Percentiles rank a stretch among this genome's conserved stretches.
Evolutionary conservation across 2,329 filamentous ascomycete genomes (phyloP).

Genomic region (Arthroderma sp.): DNA sequence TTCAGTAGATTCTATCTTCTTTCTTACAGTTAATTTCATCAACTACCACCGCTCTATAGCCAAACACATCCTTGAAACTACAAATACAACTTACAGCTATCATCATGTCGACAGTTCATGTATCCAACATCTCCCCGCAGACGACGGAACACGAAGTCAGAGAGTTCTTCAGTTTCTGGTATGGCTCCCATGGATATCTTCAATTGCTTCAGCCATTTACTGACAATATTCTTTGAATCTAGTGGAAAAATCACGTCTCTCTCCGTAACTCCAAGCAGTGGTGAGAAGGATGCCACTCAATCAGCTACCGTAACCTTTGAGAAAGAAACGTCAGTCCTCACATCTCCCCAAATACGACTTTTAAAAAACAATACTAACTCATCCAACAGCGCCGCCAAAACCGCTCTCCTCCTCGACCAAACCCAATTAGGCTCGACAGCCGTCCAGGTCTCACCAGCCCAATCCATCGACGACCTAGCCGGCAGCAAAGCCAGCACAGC

Average conservation of each 20-base stretch:
- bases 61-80: background rate
- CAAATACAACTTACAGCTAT: background rate
- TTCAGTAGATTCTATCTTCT: too few relatives aligned
- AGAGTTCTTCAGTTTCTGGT: slow-evolving; percentile 97
- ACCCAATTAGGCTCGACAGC: slow-evolving; percentile 69
- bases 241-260: slow-evolving; percentile 86
- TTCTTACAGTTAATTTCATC: too few relatives aligned
- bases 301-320: slow-evolving; percentile 90
- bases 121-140: slow-evolving; percentile 71
- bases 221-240: slow-evolving; percentile 6
- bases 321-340: slow-evolving; percentile 58
- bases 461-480: slow-evolving; percentile 50
- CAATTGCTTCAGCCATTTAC: slow-evolving; percentile 3
- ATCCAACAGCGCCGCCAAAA: slow-evolving; percentile 60
- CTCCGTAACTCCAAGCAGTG: slow-evolving; percentile 52
- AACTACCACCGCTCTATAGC: too few relatives aligned
- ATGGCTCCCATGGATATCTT: slow-evolving; percentile 20
- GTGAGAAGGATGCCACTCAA: slow-evolving; percentile 50
- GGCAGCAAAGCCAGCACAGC: slow-evolving; percentile 46
- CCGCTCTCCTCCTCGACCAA: slow-evolving; percentile 90
- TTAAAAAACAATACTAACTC: slow-evolving; percentile 4
- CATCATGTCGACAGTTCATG: slow-evolving; percentile 52
- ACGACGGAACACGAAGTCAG: slow-evolving; percentile 83
- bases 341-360: background rate
- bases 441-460: slow-evolving; percentile 65